Percentiles rank a stretch among this genome's conserved stretches.
Conservation (phyloP, 1,284 basidiomycete genomes). For the Sporisorium sorghi region DNA sequence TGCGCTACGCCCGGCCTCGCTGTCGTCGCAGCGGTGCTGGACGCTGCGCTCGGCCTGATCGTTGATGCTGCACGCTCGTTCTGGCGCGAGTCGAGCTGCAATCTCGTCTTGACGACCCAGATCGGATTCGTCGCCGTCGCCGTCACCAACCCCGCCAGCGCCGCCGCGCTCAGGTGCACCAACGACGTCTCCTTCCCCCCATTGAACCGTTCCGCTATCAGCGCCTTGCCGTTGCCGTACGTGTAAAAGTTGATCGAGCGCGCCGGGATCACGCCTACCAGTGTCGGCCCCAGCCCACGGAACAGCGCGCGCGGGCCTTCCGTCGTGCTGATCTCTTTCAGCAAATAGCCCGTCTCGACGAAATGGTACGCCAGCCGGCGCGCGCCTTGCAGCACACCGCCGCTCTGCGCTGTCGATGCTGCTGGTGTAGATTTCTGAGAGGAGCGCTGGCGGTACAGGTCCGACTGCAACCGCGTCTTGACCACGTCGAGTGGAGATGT, state of each 20-base stretch:
- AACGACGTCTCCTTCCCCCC: constrained; percentile 82
- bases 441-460: constrained; percentile 77
- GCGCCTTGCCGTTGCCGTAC: constrained; percentile 94
- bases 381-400: constrained; percentile 66
- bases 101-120: constrained; percentile 96
- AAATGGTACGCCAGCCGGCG: constrained; percentile 85
- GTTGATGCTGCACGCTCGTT: constrained; percentile 19
- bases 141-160: constrained; percentile 82
- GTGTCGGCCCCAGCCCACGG: constrained; percentile 91
- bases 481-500: constrained; percentile 98
- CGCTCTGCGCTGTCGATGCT: not conserved
- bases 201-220: constrained; percentile 87
- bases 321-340: constrained; percentile 74
- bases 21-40: not conserved
- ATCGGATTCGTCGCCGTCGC: constrained; percentile 95
- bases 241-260: constrained; percentile 94
- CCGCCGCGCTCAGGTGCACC: constrained; percentile 88
- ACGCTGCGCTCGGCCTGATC: not conserved
- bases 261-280: constrained; percentile 94
- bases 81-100: constrained; percentile 77
- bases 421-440: constrained; percentile 2
- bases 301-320: constrained; percentile 92
- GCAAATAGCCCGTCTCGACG: constrained; percentile 90
- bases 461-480: constrained; percentile 94
- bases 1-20: constrained; percentile 7